A percentile compares a stretch with the other conserved stretches of the same genome.
These are phyloP conservation scores for Thelonectria rubi DNA, from an alignment of 2,329 filamentous ascomycete species.

Conservation along the genomic window DNA sequence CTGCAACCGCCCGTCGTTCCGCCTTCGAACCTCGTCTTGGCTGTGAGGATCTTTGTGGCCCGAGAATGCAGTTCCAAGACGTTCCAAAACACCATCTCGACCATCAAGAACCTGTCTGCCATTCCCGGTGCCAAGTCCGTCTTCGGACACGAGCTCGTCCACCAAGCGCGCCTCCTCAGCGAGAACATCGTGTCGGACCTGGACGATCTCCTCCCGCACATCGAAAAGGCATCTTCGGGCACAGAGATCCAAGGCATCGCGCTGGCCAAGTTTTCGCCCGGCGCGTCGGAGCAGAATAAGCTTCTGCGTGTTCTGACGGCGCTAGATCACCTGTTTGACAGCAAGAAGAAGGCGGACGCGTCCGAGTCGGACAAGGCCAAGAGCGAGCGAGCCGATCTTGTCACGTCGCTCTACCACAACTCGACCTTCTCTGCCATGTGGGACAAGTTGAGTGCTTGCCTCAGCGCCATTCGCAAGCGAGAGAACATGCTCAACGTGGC, in stretches of 20 bases:
- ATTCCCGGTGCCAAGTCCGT: conserved; percentile 89
- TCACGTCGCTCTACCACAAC: conserved; percentile 90
- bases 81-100: conserved; percentile 95
- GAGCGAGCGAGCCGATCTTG: conserved; percentile 80
- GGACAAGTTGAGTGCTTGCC: conserved; percentile 89
- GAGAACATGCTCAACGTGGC: conserved; percentile 98
- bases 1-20: conserved; percentile 86
- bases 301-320: conserved; percentile 91
- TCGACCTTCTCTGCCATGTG: conserved; percentile 89
- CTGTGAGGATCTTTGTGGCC: conserved; percentile 96
- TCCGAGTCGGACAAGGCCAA: conserved; percentile 61
- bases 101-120: conserved; percentile 97
- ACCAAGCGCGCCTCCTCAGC: conserved; percentile 85
- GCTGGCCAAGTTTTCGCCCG: conserved; percentile 92
- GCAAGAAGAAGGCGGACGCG: conserved; percentile 70
- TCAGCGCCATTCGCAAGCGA: conserved; percentile 86
- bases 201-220: conserved; percentile 84
- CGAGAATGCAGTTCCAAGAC: conserved; percentile 97
- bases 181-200: conserved; percentile 86
- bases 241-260: conserved; percentile 96
- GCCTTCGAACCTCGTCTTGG: conserved; percentile 86
- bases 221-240: conserved; percentile 84
- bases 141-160: conserved; percentile 92
- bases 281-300: conserved; percentile 96
- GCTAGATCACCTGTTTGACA: conserved; percentile 93